Evolutionary conservation across 2,329 filamentous ascomycete genomes (phyloP), one percentile per base, ranked within the genome.

Genomic region (Eutypella sp.): DNA sequence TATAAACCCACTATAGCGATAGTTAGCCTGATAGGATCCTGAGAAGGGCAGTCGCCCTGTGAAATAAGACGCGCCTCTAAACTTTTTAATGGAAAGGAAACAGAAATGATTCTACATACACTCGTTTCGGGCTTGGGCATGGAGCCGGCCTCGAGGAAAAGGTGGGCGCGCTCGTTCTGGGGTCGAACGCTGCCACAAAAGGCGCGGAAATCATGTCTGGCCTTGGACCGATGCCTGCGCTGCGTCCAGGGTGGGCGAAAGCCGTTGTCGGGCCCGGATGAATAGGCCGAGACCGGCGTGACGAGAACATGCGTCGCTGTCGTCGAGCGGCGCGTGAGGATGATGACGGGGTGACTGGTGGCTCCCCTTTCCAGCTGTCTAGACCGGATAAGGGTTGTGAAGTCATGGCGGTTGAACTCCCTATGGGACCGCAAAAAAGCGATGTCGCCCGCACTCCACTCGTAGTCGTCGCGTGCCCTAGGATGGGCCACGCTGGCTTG

Each of bases 1-100:
- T 40, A 20, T 56, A 47, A 4, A 58, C 45, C 57, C 57, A 59
- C n/a, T n/a, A n/a, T n/a, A n/a, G n/a, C n/a, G n/a, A n/a, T n/a
- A n/a, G n/a, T n/a, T n/a, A n/a, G n/a, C n/a, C n/a, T n/a, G n/a
- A n/a, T n/a, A n/a, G n/a, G n/a, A n/a, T n/a, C n/a, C n/a, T n/a
- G n/a, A n/a, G n/a, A n/a, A n/a, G n/a, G n/a, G n/a, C n/a, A n/a
- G n/a, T n/a, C n/a, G n/a, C n/a, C n/a, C n/a, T n/a, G n/a, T n/a
- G n/a, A n/a, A n/a, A n/a, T n/a, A n/a, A n/a, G n/a, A n/a, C n/a
- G n/a, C n/a, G n/a, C n/a, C n/a, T n/a, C n/a, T n/a, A n/a, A n/a
- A n/a, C n/a, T n/a, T n/a, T n/a, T n/a, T n/a, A n/a, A n/a, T n/a
- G n/a, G n/a, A n/a, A n/a, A n/a, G n/a, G n/a, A n/a, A n/a, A n/a